phyloP scores from a whole-genome alignment of 1,284 basidiomycete species.

The Gymnopus androsaceus region DNA sequence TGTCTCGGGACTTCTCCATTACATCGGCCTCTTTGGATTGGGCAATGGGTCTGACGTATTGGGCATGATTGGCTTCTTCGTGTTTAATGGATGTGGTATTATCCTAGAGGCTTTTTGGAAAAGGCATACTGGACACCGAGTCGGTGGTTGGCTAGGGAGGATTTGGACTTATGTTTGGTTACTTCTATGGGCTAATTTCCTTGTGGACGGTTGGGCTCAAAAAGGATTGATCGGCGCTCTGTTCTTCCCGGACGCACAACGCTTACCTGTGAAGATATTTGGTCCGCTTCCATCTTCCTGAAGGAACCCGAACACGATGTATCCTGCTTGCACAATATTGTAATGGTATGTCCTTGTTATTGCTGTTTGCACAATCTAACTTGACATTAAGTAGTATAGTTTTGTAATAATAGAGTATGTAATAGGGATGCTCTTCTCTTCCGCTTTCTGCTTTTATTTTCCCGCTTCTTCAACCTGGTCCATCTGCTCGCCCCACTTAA shows the following conservation, averaged over 20 bases:
- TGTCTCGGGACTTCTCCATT: conserved; percentile 58
- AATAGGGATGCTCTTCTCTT: too few relatives aligned
- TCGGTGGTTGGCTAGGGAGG: conserved; percentile 48
- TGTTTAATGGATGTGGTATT: conserved; percentile 55
- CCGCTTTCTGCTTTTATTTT: too few relatives aligned
- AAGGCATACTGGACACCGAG: conserved; percentile 39
- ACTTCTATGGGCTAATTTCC: conserved; percentile 42
- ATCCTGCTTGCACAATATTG: neutral
- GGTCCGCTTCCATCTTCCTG: neutral
- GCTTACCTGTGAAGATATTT: conserved; percentile 14
- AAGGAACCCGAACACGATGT: neutral
- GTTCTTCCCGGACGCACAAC: conserved; percentile 34
- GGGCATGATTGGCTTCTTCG: conserved; percentile 52
- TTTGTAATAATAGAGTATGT: too few relatives aligned
- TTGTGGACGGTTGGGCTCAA: conserved; percentile 54
- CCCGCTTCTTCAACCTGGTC: too few relatives aligned
- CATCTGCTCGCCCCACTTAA: too few relatives aligned
- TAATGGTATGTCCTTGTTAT: too few relatives aligned
- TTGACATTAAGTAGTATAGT: too few relatives aligned
- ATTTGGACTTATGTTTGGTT: conserved; percentile 52
- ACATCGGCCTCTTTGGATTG: conserved; percentile 59
- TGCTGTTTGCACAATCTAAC: too few relatives aligned
- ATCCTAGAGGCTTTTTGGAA: conserved; percentile 50
- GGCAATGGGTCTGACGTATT: conserved; percentile 50
- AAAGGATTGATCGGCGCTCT: conserved; percentile 44